Evolutionary conservation across 441 rosid species (phyloP).

Genomic region (Populus hybrid): DNA sequence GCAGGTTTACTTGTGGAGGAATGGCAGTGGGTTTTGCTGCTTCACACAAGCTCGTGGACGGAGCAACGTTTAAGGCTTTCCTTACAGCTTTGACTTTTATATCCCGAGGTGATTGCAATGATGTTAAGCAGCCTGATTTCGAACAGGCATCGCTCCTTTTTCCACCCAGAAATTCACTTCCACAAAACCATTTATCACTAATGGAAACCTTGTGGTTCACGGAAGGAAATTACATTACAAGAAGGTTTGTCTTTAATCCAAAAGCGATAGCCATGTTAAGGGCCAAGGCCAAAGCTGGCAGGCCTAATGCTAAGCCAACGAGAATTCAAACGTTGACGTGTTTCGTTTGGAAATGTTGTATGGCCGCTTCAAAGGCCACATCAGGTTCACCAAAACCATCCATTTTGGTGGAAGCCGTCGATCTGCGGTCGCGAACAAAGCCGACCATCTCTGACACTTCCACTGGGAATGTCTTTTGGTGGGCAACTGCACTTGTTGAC

Average conservation of each 20-base stretch:
- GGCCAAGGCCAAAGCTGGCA: neutral
- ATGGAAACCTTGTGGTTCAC: slow-evolving; percentile 26
- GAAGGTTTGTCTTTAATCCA: slow-evolving; percentile 19
- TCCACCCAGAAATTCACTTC: slow-evolving; percentile 15
- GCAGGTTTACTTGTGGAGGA: slow-evolving; percentile 23
- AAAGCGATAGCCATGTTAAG: slow-evolving; percentile 3
- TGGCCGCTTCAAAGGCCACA: slow-evolving; percentile 11
- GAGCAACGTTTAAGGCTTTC: neutral
- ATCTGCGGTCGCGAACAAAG: slow-evolving; percentile 12
- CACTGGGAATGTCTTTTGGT: slow-evolving; percentile 18
- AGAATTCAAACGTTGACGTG: slow-evolving; percentile 19
- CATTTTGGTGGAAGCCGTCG: slow-evolving; percentile 6
- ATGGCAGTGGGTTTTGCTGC: slow-evolving; percentile 11
- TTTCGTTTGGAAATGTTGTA: slow-evolving; percentile 23
- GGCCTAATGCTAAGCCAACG: neutral
- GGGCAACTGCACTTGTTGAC: slow-evolving; percentile 5
- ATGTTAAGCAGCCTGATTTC: neutral
- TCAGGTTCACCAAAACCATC: slow-evolving; percentile 14
- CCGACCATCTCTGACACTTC: slow-evolving; percentile 15
- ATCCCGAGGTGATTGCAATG: neutral
- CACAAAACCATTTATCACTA: slow-evolving; percentile 2
- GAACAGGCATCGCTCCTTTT: slow-evolving; percentile 3
- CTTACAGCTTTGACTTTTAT: slow-evolving; percentile 1
- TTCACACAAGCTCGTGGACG: slow-evolving; percentile 21
- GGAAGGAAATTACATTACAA: slow-evolving; percentile 11